Evolutionary conservation across 2,329 filamentous ascomycete genomes (phyloP).

Genomic region (Fusarium incarnatum): DNA sequence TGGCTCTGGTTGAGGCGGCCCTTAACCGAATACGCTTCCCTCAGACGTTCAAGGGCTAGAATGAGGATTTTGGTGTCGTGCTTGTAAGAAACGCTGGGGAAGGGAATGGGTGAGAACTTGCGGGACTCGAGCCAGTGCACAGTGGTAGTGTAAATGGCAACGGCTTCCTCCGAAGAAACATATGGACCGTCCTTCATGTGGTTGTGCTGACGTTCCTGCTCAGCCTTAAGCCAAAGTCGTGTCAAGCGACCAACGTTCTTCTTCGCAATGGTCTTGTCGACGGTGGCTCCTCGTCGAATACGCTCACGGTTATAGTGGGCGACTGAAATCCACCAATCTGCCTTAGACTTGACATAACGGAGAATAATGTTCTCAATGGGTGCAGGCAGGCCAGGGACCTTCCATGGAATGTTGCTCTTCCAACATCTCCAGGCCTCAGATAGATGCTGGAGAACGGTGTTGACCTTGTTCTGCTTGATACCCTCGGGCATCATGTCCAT

Average conservation of each 20-base stretch:
- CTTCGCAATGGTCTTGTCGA: constrained; percentile 99
- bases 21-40: constrained; percentile 98
- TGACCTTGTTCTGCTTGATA: constrained; percentile 99
- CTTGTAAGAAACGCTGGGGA: constrained; percentile 99
- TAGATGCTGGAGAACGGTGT: constrained; percentile 95
- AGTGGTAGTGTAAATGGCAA: constrained; percentile 98
- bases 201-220: constrained; percentile 98
- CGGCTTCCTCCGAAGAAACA: constrained; percentile 96
- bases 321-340: constrained; percentile 99
- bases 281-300: constrained; percentile 94
- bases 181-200: constrained; percentile 99
- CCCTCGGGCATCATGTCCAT: constrained; percentile 99
- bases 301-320: constrained; percentile 99
- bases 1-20: constrained; percentile 97
- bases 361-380: constrained; percentile 99
- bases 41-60: constrained; percentile 88
- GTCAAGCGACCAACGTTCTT: constrained; percentile 97
- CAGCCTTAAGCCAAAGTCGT: constrained; percentile 95
- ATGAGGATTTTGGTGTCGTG: constrained; percentile 99
- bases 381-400: constrained; percentile 94
- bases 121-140: constrained; percentile 98
- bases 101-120: constrained; percentile 98
- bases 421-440: constrained; percentile 99
- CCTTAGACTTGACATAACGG: constrained; percentile 98
- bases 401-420: constrained; percentile 99